These are phyloP conservation scores for Leccinum fibrillosum DNA, from an alignment of 768 basidiomycete species.

Conservation along the genomic window DNA sequence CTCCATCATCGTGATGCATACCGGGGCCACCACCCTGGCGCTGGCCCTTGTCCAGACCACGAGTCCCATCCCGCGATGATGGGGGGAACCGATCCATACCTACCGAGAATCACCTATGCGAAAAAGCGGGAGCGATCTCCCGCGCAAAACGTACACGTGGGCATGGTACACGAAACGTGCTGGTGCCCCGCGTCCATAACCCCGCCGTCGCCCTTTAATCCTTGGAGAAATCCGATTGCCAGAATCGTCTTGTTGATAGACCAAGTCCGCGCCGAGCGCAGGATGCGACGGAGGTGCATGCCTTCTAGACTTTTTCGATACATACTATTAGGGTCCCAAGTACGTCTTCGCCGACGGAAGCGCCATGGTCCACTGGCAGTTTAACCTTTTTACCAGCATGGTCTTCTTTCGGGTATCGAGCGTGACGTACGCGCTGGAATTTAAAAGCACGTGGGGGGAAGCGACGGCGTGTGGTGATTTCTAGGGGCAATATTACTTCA, in stretches of 20 bases:
- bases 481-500: neutral
- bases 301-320: neutral
- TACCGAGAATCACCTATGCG: neutral
- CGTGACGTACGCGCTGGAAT: constrained; percentile 7
- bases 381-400: constrained; percentile 5
- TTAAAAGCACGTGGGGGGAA: neutral
- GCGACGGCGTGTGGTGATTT: neutral
- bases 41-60: neutral
- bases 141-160: neutral
- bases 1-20: neutral
- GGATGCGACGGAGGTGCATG: neutral
- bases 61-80: neutral
- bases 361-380: neutral
- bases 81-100: neutral
- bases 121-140: neutral
- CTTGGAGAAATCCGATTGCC: neutral
- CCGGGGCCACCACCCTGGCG: too few relatives aligned
- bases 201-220: neutral
- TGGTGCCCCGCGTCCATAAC: neutral
- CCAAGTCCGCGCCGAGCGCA: neutral
- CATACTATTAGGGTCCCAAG: too few relatives aligned
- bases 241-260: neutral
- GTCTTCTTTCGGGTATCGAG: neutral
- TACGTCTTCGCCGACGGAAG: neutral
- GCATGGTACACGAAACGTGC: neutral